phyloP scores from a whole-genome alignment of 371 early-diverging fungal genomes.

The Zopfochytrium polystomum region DNA sequence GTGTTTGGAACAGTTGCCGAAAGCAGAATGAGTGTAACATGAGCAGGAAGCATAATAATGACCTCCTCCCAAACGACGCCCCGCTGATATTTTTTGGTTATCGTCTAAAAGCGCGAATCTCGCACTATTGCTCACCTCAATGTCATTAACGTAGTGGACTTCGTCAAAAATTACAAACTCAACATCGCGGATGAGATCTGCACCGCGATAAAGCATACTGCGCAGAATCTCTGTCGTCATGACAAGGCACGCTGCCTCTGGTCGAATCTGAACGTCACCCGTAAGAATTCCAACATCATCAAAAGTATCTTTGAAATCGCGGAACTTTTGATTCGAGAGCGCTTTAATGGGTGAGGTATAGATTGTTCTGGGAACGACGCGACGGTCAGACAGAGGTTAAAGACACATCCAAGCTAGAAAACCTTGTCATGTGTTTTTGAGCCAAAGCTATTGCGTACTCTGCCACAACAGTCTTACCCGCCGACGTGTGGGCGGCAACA shows the following conservation, averaged over 20 bases:
- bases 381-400: conserved; percentile 2
- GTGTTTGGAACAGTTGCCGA: conserved; percentile 99
- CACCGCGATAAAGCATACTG: conserved; percentile 97
- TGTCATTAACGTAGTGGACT: conserved; percentile 98
- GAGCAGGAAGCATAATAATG: conserved; percentile 98
- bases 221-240: conserved; percentile 99
- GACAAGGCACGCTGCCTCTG: conserved; percentile 93
- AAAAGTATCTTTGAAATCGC: conserved; percentile 92
- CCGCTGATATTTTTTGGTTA: conserved; percentile 52
- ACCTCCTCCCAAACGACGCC: conserved; percentile 99
- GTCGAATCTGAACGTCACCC: conserved; percentile 98
- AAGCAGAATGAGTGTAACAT: conserved; percentile 89
- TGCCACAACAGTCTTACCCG: conserved; percentile 99
- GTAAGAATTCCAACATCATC: conserved; percentile 97
- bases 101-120: not conserved
- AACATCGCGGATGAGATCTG: conserved; percentile 94
- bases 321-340: conserved; percentile 98
- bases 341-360: conserved; percentile 99
- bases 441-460: conserved; percentile 98
- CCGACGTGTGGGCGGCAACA: conserved; percentile 99
- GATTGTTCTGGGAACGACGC: conserved; percentile 64
- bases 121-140: conserved; percentile 56
- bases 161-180: conserved; percentile 99
- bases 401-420: conserved; percentile 1
- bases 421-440: conserved; percentile 91